Base-by-base conservation (phyloP, 805 yeast genomes). In the Yarrowia phangngaensis region DNA sequence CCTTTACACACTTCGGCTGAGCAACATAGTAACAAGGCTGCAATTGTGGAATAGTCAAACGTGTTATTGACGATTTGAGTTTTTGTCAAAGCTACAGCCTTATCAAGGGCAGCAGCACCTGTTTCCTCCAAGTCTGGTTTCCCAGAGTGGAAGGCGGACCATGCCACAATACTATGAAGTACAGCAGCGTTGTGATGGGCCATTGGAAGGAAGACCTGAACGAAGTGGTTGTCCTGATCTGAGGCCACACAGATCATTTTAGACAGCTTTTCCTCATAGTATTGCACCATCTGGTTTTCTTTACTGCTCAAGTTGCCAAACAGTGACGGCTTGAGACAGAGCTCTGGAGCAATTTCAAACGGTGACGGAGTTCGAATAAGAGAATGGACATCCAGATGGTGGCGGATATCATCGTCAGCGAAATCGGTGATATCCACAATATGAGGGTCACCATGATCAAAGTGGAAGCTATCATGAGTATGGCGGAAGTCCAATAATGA, bases 1-100 rank as follows among this genome's bases (percentile, higher is more conserved):
- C 95, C 95, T 54, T 79, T 74, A 64, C 90, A 84, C 47, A 85
- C 82, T 59, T 84, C 88, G 0, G 85, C 89, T n/a, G 83, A 86
- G 55, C 84, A 76, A 43, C 84, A 68, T 45, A 85, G 76, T 53
- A 84, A 64, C 47, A 82, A 68, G 13, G 81, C 75, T 1, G 94
- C 89, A 34, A 84, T 60, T 52, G 80, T 72, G 56, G 66, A 45
- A 63, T 52, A 51, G 22, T 55, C 58, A 17, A 56, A 45, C 41
- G 29, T 13, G 51, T 52, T 46, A 43, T 51, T 13, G 3, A 34
- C 50, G 20, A 19, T 57, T 51, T 15, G 53, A 48, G 24, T 45
- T 20, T 43, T 48, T 6, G 56, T 56, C 13, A 53, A 38, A 19
- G 47, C 50, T 16, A 57, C 54, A 5, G 64, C 64, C 29, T 52